Evolutionary conservation across 2,329 filamentous ascomycete species (phyloP), one percentile per base, ranked within the genome.

Genomic region (Biscogniauxia marginata): DNA sequence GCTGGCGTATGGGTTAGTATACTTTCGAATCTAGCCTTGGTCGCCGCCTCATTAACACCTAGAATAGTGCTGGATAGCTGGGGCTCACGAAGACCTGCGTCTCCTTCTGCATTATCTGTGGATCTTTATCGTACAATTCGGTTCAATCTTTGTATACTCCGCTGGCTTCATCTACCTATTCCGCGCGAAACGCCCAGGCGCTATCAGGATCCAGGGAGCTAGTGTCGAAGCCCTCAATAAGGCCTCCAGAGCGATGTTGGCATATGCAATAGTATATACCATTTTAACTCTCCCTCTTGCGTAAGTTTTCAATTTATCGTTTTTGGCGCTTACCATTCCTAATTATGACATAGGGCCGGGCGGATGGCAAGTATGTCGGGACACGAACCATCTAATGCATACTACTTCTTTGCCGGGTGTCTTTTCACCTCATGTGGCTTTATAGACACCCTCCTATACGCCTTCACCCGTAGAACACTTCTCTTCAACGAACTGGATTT

Each of bases 81-180:
- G 71, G 3, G 71, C 77, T 5, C 73, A 79, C 54, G 72, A 76
- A 51, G 66, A 65, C 18, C 71, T 82, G 3, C 77, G 80, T 16
- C 71, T 84, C 3, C 76, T 73, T 58, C 73, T 79, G 2, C 81
- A 84, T 58, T 84, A 84, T 61, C 63, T 83, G 48, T 84, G 79
- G 79, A 80, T 83, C 53, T 83, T 83, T 64, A 67, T 80, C 21
- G 75, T 78, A 54, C 75, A 83, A 62, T 79, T 82, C 61, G 76
- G 78, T 13, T 81, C 77, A 20, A 70, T 83, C 5, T 50, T 79
- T 43, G 74, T 82, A 55, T 84, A 84, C 67, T 67, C 73, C 16
- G 54, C 72, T 34, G 63, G 71, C 4, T 73, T 70, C 56, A 68
- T 66, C 55, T 71, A 65, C 34, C 22, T 73, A 7, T 67, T 63